Evolutionary conservation across 139 green algal genomes (phyloP).

Genomic region (Protoeuglena noctilucae): DNA sequence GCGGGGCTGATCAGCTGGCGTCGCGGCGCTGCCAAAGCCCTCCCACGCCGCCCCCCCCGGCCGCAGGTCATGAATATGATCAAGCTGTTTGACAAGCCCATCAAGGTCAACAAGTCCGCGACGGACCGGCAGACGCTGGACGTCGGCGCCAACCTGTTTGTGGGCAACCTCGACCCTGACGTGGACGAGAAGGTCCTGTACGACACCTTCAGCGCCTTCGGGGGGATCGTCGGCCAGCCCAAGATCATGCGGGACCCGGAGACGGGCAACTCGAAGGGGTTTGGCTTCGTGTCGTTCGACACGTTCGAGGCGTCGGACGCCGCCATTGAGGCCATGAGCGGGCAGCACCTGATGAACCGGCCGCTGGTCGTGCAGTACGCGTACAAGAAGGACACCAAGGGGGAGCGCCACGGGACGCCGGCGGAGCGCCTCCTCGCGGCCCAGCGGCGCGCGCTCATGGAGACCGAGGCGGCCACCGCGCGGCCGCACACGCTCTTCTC

Average conservation of each 20-base stretch:
- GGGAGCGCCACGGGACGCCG: conserved; percentile 87
- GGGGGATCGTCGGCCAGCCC: conserved; percentile 74
- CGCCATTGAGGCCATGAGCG: conserved; percentile 92
- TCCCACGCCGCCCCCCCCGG: no score
- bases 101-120: conserved; percentile 84
- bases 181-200: conserved; percentile 98
- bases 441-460: conserved; percentile 35
- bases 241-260: conserved; percentile 97
- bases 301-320: conserved; percentile 80
- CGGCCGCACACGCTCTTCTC: conserved; percentile 80
- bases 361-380: conserved; percentile 81
- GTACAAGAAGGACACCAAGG: conserved; percentile 94
- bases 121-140: conserved; percentile 65
- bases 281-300: conserved; percentile 91
- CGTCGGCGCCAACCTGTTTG: conserved; percentile 95
- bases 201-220: conserved; percentile 96
- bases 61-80: conserved; percentile 90
- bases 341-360: conserved; percentile 83
- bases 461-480: conserved; percentile 17
- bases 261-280: conserved; percentile 65
- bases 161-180: conserved; percentile 89
- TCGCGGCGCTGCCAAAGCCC: conserved; percentile 6
- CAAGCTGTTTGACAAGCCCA: conserved; percentile 86
- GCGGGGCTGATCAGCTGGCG: no score
- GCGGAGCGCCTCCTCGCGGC: conserved; percentile 82